Base-by-base conservation (phyloP, 176 grass and related monocot genomes). In the Alloteropsis semialata region DNA sequence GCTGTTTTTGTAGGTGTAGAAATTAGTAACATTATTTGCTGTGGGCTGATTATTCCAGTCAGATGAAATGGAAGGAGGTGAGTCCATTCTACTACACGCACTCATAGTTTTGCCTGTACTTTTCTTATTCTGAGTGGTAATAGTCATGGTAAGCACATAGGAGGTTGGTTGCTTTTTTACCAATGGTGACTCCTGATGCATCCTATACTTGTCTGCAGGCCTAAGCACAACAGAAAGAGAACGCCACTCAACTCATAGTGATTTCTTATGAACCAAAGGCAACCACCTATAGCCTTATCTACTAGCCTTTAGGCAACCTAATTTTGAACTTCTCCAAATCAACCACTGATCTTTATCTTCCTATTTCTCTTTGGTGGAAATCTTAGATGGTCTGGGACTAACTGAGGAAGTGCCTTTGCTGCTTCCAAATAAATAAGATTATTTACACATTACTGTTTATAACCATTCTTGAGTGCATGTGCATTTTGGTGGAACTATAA, bases 11-110 rank as follows among this genome's bases (percentile, higher is more conserved):
- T 33, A 25, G 60, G 43, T 33, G 25, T 15, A 14, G 49, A 19
- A 50, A 32, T 25, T 79, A 79, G 44, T 32, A 37, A 3, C 21
- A 53, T 66, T 66, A 38, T 53, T 64, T 51, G 29, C 44, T 27
- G 77, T 65, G 54, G 30, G 24, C 29, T 65, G 27, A 12, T 49
- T 28, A 29, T 49, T 50, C 29, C 14, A 14, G 18, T 25, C 21
- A 65, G 9, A 33, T 4, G 5, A 46, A 62, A 46, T 62, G 39
- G 38, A 57, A 6, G 7, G 76, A 7, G 25, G 76, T 36, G 30
- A 79, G 71, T 22, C 76, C 42, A 65, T 79, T 79, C 62, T 14
- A 79, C 22, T 37, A n/a, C 36, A 66, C 51, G 12, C 10, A 66
- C 7, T 50, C 38, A 74, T 49, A 62, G 43, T 65, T 44, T 65